A percentile compares a stretch with the other conserved stretches of the same genome.
phyloP scores from a whole-genome alignment of 768 basidiomycete species.

The Nevesoporus exiguus region DNA sequence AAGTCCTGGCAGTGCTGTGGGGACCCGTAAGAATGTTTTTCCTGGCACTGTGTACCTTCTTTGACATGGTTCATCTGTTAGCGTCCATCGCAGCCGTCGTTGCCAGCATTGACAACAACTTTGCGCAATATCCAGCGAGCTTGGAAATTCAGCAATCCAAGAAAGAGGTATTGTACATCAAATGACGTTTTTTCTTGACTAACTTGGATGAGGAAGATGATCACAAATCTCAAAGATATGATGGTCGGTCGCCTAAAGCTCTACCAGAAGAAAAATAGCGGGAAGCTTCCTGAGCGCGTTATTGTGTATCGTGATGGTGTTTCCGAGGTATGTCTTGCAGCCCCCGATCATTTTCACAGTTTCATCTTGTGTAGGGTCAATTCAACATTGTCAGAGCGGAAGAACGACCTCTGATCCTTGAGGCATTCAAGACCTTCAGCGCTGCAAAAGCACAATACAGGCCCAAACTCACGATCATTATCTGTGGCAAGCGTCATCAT shows the following conservation, averaged over 20 bases:
- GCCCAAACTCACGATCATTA: constrained; percentile 49
- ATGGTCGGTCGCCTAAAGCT: constrained; percentile 44
- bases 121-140: constrained; percentile 49
- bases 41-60: neutral
- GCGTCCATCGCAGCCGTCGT: constrained; percentile 55
- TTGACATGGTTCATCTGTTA: constrained; percentile 4
- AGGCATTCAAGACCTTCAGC: constrained; percentile 41
- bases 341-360: neutral
- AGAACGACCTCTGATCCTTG: constrained; percentile 42
- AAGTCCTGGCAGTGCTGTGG: constrained; percentile 61
- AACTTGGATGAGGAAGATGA: constrained; percentile 36
- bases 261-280: constrained; percentile 36
- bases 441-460: constrained; percentile 36
- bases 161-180: constrained; percentile 53
- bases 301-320: constrained; percentile 74
- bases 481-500: constrained; percentile 58
- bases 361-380: constrained; percentile 40
- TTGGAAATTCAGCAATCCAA: constrained; percentile 51
- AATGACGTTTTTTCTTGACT: neutral
- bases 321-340: constrained; percentile 52
- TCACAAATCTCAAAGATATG: constrained; percentile 46
- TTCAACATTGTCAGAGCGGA: constrained; percentile 42
- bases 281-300: constrained; percentile 41
- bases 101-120: constrained; percentile 42
- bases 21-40: constrained; percentile 36